Evolutionary conservation across 306 rosid species (phyloP), one percentile per base, ranked within the genome.

Genomic region (Acacia melanoxylon): DNA sequence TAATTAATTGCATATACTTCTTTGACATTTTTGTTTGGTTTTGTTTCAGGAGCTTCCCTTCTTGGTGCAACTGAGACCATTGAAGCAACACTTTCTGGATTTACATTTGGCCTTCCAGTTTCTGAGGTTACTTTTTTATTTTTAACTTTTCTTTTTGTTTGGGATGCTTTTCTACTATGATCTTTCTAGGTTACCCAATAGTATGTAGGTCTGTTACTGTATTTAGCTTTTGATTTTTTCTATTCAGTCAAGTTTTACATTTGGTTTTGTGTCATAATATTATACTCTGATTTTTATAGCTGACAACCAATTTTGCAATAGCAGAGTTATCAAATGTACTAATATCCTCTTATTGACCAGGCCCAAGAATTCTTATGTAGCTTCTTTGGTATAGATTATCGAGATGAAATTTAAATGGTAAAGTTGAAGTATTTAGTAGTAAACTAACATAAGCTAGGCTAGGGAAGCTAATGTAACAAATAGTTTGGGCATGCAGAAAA

Each of bases 41-140:
- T 42, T 10, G 80, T 85, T 67, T 62, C 82, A 95, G 99, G 93
- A 77, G 80, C 98, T 88, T 96, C 99, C 40, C 94, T 93, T 86
- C 97, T 95, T 73, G 99, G 99, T 87, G 92, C 99, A 72, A 79
- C 78, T 25, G 97, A 95, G 88, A 84, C 98, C 44, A 61, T 95
- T 44, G 96, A 93, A 86, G 98, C 96, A 78, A 87, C 96, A 61
- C 97, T 95, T 84, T 95, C 98, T 75, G 99, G 99, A 69, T 82
- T 85, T 65, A 87, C 99, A 72, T 93, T 75, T 83, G 98, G 99
- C 77, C 97, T 95, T 83, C 99, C 99, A 17, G 31, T 95, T 82
- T 92, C 99, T 40, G 99, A 95, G 99, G 99, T 95, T 82, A 77
- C 70, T 79, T 82, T 80, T 65, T 84, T 56, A 76, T 54, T 83